Evolutionary conservation across 495 filamentous ascomycete genomes (phyloP).

Genomic region (Physcia stellaris): DNA sequence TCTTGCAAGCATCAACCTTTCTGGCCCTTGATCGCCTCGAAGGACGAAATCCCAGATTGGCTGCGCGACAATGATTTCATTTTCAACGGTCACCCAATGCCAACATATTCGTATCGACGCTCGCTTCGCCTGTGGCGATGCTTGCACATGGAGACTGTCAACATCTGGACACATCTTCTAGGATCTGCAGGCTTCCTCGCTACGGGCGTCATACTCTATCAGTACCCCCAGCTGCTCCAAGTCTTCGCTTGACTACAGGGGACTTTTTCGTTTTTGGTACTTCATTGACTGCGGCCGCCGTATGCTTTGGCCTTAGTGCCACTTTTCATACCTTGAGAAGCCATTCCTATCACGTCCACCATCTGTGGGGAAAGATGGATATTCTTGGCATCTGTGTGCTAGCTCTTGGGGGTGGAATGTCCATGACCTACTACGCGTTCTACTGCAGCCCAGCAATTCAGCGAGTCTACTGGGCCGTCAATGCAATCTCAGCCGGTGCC

Average conservation of each 20-base stretch:
- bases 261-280: constrained; percentile 32
- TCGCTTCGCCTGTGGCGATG: constrained; percentile 43
- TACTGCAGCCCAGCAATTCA: constrained; percentile 23
- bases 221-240: not conserved
- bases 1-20: no score
- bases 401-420: constrained; percentile 38
- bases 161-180: constrained; percentile 81
- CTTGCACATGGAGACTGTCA: constrained; percentile 91
- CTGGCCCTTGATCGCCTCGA: constrained; percentile 51
- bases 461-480: constrained; percentile 21
- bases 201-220: constrained; percentile 18
- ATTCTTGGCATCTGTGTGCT: constrained; percentile 38
- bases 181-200: constrained; percentile 38
- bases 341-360: constrained; percentile 27
- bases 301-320: constrained; percentile 23
- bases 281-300: constrained; percentile 34
- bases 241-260: constrained; percentile 12
- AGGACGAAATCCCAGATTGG: constrained; percentile 48
- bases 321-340: constrained; percentile 36
- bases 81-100: constrained; percentile 11
- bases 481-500: constrained; percentile 47
- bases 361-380: constrained; percentile 31
- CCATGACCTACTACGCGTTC: constrained; percentile 39
- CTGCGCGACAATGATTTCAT: constrained; percentile 17
- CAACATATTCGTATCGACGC: constrained; percentile 7